Percentiles rank a stretch among this genome's conserved stretches.
Evolutionary conservation across 129 eudicot species (phyloP).

Genomic region (Lonicera japonica): DNA sequence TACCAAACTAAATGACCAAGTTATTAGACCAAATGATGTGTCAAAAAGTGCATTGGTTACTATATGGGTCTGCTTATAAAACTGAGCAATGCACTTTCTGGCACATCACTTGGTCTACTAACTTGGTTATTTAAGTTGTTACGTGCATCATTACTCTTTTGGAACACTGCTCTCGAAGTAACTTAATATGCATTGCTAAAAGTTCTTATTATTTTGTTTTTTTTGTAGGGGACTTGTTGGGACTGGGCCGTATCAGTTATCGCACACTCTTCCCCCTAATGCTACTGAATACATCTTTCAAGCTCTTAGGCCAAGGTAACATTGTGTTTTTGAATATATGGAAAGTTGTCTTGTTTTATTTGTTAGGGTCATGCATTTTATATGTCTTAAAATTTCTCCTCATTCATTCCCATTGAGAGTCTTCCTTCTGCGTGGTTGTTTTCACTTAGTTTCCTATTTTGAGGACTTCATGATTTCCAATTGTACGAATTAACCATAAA

Average conservation of each 20-base stretch:
- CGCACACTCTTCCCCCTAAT: conserved; percentile 45
- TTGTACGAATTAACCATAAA: background rate
- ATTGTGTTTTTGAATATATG: background rate
- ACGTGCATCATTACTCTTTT: no score
- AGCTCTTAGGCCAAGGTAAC: conserved; percentile 47
- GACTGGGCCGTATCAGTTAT: conserved; percentile 35
- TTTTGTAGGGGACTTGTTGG: conserved; percentile 23
- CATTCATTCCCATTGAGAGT: background rate
- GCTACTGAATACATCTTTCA: conserved; percentile 58
- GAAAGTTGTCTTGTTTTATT: background rate
- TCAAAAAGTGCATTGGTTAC: no score
- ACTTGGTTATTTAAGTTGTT: no score
- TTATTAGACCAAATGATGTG: no score
- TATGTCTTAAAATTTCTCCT: background rate
- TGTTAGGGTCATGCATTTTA: background rate
- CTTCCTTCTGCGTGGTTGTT: no score
- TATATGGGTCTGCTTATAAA: no score
- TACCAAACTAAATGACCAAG: no score
- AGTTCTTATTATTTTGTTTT: conserved; percentile 13
- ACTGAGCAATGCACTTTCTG: no score
- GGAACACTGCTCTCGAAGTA: no score
- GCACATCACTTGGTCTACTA: no score
- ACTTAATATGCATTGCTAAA: background rate
- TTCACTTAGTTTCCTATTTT: no score
- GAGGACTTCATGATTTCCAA: background rate